A percentile compares a stretch with the other conserved stretches of the same genome.
These are phyloP conservation scores for Backusella morwellensis DNA, from an alignment of 192 early-diverging fungal species.

Conservation along the genomic window DNA sequence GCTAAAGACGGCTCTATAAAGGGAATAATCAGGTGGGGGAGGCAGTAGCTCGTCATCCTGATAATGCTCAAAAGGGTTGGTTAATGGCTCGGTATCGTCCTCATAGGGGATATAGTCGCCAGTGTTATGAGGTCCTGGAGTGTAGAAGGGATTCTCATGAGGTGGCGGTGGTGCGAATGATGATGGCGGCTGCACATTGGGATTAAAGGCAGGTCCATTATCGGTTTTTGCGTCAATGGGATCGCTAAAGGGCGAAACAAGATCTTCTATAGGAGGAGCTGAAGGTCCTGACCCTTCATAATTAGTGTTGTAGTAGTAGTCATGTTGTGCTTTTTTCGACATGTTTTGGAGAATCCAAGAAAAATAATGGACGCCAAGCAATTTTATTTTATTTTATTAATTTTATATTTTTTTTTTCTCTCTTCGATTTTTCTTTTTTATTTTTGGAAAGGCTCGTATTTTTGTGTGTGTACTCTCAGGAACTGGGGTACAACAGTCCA, in stretches of 20 bases:
- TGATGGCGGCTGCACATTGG: background rate
- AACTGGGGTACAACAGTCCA: background rate
- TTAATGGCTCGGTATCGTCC: background rate
- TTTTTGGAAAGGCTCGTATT: background rate
- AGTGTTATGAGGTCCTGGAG: background rate
- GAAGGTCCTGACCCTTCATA: background rate
- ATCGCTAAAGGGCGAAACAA: background rate
- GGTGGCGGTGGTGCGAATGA: background rate
- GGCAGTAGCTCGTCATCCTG: constrained; percentile 11
- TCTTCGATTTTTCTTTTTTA: background rate
- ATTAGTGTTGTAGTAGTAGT: background rate
- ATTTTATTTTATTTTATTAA: background rate
- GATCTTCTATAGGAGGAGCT: background rate
- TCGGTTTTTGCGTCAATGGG: background rate
- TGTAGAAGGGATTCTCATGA: background rate
- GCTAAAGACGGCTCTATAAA: constrained; percentile 27
- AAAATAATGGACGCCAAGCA: background rate
- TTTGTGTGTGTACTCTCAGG: background rate
- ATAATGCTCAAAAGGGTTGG: background rate
- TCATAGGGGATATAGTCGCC: background rate
- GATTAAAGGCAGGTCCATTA: background rate
- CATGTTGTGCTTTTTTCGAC: background rate
- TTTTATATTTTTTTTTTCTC: too few species aligned
- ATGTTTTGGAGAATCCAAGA: background rate
- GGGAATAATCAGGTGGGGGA: constrained; percentile 30